Evolutionary conservation across 495 filamentous ascomycete genomes (phyloP).

Genomic region (Massariosphaeria phaeospora): DNA sequence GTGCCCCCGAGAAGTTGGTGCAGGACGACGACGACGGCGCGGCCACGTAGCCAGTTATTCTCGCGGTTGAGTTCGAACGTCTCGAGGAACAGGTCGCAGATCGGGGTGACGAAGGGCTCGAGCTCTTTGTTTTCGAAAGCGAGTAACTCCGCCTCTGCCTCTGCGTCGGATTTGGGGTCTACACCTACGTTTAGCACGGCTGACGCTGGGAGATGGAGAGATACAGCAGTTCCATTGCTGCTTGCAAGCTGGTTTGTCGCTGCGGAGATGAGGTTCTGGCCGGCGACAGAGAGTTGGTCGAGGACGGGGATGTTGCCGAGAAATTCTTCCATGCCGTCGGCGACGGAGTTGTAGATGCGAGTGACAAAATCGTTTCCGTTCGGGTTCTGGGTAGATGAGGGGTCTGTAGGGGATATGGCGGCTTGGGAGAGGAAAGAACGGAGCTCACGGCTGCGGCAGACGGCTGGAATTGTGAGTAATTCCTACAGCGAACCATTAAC

Average conservation of each 20-base stretch:
- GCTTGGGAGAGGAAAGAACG: conserved; percentile 91
- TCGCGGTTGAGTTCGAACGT: conserved; percentile 90
- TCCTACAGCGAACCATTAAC: conserved; percentile 37
- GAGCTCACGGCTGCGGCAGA: conserved; percentile 88
- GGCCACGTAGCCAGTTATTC: conserved; percentile 89
- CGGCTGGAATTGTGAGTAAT: conserved; percentile 79
- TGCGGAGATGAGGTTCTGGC: conserved; percentile 86
- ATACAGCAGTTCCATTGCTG: conserved; percentile 37
- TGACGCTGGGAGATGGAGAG: conserved; percentile 8
- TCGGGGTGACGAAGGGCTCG: conserved; percentile 95
- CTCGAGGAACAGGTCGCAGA: conserved; percentile 96
- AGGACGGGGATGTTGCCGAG: conserved; percentile 91
- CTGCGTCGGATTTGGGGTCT: conserved; percentile 56
- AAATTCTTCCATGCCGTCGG: conserved; percentile 98
- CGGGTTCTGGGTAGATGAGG: conserved; percentile 43
- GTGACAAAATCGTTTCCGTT: conserved; percentile 87
- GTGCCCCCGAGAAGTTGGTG: conserved; percentile 72
- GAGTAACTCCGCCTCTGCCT: conserved; percentile 90
- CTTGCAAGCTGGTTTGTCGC: conserved; percentile 69
- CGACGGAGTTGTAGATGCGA: conserved; percentile 89
- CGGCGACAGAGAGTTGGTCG: conserved; percentile 87
- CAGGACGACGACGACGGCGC: conserved; percentile 82
- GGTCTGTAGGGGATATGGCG: conserved; percentile 53
- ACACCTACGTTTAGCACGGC: conserved; percentile 6
- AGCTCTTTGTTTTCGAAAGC: conserved; percentile 87